phyloP scores from a whole-genome alignment of 345 rosid genomes.

The Diplotaxis tenuifolia region DNA sequence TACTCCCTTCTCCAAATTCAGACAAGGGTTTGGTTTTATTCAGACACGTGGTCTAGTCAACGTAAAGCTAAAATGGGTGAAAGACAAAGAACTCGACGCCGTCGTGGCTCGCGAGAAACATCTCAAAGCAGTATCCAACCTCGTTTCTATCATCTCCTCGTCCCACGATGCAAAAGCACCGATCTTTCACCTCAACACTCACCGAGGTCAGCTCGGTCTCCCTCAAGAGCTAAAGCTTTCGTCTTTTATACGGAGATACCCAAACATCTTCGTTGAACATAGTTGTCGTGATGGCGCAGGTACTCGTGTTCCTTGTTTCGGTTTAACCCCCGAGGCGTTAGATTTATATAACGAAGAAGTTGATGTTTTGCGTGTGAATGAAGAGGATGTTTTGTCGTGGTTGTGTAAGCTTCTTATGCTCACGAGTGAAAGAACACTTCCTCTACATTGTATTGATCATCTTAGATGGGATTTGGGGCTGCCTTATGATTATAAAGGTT shows the following conservation, averaged over 20 bases:
- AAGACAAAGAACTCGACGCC: conserved; percentile 64
- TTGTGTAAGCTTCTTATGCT: conserved; percentile 77
- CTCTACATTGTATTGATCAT: conserved; percentile 74
- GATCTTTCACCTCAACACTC: conserved; percentile 45
- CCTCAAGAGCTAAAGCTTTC: conserved; percentile 63
- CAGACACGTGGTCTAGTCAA: conserved; percentile 62
- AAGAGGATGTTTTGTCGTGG: conserved; percentile 46
- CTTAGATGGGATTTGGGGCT: conserved; percentile 83
- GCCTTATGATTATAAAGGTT: conserved; percentile 56
- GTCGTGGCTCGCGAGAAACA: conserved; percentile 55
- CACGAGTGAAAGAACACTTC: conserved; percentile 53
- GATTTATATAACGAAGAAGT: conserved; percentile 47
- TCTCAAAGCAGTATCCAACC: conserved; percentile 59
- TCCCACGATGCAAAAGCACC: conserved; percentile 45
- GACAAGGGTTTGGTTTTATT: conserved; percentile 42
- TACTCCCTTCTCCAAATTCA: conserved; percentile 35
- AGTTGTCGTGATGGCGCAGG: conserved; percentile 65
- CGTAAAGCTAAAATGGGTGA: conserved; percentile 82
- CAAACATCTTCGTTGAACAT: conserved; percentile 57
- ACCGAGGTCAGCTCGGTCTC: conserved; percentile 64
- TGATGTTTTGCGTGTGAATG: conserved; percentile 27
- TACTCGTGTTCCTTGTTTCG: conserved; percentile 67
- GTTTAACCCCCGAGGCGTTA: conserved; percentile 53
- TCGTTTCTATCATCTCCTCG: conserved; percentile 55
- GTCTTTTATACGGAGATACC: conserved; percentile 64